Evolutionary conservation across 78 protist species (phyloP).

Genomic region (Guillardia theta): DNA sequence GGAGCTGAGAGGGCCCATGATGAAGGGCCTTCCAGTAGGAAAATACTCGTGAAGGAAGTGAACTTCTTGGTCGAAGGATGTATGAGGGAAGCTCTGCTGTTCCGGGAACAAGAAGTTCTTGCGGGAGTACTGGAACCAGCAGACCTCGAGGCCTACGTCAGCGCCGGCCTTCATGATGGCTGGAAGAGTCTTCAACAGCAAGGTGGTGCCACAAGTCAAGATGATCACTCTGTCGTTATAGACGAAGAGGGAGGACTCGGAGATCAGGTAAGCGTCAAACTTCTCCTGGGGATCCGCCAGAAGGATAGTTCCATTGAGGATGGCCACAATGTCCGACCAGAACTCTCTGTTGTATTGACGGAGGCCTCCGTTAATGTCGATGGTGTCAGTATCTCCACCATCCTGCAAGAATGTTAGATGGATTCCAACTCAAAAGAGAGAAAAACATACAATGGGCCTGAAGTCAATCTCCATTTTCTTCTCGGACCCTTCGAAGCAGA

Average conservation of each 20-base stretch:
- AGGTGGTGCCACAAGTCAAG: slow-evolving; percentile 93
- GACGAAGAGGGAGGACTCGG: slow-evolving; percentile 86
- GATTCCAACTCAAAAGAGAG: too few relatives aligned
- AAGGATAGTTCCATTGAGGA: slow-evolving; percentile 76
- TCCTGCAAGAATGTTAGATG: too few relatives aligned
- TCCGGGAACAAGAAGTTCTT: slow-evolving; percentile 78
- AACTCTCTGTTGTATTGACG: neutral
- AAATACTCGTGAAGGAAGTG: slow-evolving; percentile 44
- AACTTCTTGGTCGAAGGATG: slow-evolving; percentile 73
- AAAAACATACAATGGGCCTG: neutral
- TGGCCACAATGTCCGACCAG: slow-evolving; percentile 67
- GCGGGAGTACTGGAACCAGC: slow-evolving; percentile 74
- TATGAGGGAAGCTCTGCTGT: slow-evolving; percentile 78
- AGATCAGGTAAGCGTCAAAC: slow-evolving; percentile 78
- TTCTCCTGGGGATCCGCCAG: slow-evolving; percentile 27
- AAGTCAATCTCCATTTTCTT: slow-evolving; percentile 85
- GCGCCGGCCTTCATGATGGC: slow-evolving; percentile 55
- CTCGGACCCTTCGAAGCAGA: slow-evolving; percentile 90
- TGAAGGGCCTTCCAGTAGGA: slow-evolving; percentile 67
- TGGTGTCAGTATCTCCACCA: neutral
- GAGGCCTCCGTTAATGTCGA: neutral
- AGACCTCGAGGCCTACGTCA: slow-evolving; percentile 39
- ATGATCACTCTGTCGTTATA: slow-evolving; percentile 64
- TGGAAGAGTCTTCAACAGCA: slow-evolving; percentile 73
- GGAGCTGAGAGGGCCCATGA: slow-evolving; percentile 78